Evolutionary conservation across 257 asterid genomes (phyloP), one percentile per base, ranked within the genome.

Genomic region (Rehmannia glutinosa): DNA sequence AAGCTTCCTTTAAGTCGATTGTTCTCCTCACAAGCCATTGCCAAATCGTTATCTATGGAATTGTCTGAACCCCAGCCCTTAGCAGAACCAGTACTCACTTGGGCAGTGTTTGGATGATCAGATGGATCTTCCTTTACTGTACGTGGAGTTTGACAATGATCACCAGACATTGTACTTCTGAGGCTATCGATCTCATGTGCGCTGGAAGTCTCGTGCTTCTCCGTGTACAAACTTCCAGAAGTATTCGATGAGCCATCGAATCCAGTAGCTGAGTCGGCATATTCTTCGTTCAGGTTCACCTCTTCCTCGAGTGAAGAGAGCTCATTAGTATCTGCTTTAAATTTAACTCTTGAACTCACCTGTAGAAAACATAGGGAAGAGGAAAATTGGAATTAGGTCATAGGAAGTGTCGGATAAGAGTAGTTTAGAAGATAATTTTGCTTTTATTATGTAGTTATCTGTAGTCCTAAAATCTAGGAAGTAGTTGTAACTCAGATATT

Each of bases 161-260:
- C 87, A 28, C 79, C 84, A 13, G 84, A 71, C 25, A 50, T 32
- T 51, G 80, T 66, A 64, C 83, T 77, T 80, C 76, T 84, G 59
- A 73, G 77, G 77, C 82, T 78, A 66, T 86, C 89, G 30, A 63
- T 56, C 32, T 82, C 95, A 53, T 77, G 83, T 28, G 70, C 64
- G 65, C 79, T 71, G 53, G 82, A 82, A 43, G 65, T 62, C 52
- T 91, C 93, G 16, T 78, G 87, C 75, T 84, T 94, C 70, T 88
- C 99, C 23, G 93, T 84, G 56, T 80, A 87, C 24, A 91, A 72
- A 75, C 97, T 88, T 75, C 72, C 99, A 1, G 99, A 94, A 51
- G 96, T 81, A 76, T 82, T 85, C 60, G 97, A 93, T 20, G 96
- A 93, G 70, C 87, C 94, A 69, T 91, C 97, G 56, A 82, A 76